Evolutionary conservation across 2,329 filamentous ascomycete genomes (phyloP).

Genomic region (Pseudopyricularia cyperi): DNA sequence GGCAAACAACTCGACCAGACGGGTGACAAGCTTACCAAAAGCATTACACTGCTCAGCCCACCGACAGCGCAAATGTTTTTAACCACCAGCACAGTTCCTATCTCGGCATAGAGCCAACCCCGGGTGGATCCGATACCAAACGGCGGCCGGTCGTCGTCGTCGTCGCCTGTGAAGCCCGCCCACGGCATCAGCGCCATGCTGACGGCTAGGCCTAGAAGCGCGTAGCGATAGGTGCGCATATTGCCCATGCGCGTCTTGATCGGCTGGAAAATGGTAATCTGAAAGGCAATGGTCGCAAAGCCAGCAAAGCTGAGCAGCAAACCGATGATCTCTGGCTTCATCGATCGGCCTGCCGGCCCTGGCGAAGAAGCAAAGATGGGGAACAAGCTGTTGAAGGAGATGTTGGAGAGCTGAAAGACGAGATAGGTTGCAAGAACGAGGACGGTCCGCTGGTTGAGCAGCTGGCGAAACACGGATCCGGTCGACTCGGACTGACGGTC

Average conservation of each 20-base stretch:
- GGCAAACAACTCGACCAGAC: neutral
- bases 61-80: constrained; percentile 88
- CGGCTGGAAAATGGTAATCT: constrained; percentile 71
- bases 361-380: constrained; percentile 77
- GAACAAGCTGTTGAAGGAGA: constrained; percentile 89
- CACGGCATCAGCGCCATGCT: constrained; percentile 84
- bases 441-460: constrained; percentile 72
- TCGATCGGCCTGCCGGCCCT: constrained; percentile 61
- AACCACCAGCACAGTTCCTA: constrained; percentile 68
- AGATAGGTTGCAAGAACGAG: constrained; percentile 75
- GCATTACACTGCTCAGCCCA: constrained; percentile 76
- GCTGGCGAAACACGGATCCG: constrained; percentile 28
- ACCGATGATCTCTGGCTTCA: constrained; percentile 72
- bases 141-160: constrained; percentile 25
- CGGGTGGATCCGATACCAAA: constrained; percentile 50
- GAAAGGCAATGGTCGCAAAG: constrained; percentile 75
- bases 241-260: constrained; percentile 74
- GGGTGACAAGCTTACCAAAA: constrained; percentile 44
- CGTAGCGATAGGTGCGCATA: constrained; percentile 66
- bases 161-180: constrained; percentile 58
- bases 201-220: constrained; percentile 66
- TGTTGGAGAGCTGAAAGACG: constrained; percentile 87
- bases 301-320: constrained; percentile 76
- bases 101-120: constrained; percentile 62
- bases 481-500: constrained; percentile 12